phyloP scores from a whole-genome alignment of 1,284 basidiomycete species.

The Cystobasidium pallidum region DNA sequence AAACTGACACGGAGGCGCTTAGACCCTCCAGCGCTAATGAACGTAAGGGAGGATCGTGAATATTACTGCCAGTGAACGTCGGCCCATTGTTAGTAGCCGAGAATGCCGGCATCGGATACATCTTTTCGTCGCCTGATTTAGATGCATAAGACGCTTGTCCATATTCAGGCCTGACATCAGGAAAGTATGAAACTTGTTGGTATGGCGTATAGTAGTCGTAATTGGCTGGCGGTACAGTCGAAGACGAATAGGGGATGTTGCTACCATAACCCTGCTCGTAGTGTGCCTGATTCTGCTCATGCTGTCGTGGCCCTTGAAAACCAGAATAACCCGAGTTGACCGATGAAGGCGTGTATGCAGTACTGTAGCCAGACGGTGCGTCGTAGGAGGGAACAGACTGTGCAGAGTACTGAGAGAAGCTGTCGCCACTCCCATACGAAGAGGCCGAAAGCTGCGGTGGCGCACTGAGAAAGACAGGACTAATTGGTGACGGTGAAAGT shows the following conservation, averaged over 20 bases:
- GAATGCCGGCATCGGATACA: too few species aligned
- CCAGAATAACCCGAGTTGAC: not conserved
- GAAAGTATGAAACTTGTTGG: not conserved
- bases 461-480: constrained; percentile 1
- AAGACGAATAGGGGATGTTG: not conserved
- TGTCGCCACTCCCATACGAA: not conserved
- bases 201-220: not conserved
- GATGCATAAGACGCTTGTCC: not conserved
- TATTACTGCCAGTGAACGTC: too few species aligned
- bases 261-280: not conserved
- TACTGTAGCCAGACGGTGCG: not conserved
- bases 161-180: constrained; percentile 1
- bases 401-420: not conserved
- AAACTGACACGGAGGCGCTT: not conserved
- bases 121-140: not conserved
- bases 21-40: not conserved
- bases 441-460: not conserved
- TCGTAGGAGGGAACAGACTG: not conserved
- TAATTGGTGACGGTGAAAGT: not conserved
- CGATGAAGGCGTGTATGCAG: not conserved
- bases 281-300: not conserved
- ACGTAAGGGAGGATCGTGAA: not conserved
- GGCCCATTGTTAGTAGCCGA: not conserved
- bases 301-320: not conserved
- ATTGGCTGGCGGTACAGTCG: not conserved